Conservation (phyloP, 2,329 filamentous ascomycete genomes). For the Aureobasidium sp. region DNA sequence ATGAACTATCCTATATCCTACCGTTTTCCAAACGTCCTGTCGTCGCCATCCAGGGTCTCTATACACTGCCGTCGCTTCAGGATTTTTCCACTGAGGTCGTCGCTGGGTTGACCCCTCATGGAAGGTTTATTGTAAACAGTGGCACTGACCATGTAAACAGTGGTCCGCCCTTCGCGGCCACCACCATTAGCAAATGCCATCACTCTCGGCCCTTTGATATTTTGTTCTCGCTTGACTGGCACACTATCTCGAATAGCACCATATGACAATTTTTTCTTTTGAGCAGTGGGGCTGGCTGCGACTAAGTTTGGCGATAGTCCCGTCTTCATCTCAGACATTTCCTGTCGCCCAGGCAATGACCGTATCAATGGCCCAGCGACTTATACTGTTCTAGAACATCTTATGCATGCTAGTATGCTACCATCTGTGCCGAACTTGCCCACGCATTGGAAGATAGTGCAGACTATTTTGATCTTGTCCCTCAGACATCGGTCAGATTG, state of each 20-base stretch:
- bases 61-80: not conserved
- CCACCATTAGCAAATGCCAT: slow-evolving; percentile 7
- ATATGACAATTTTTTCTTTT: slow-evolving; percentile 7
- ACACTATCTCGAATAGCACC: not conserved
- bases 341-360: not conserved
- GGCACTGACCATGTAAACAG: slow-evolving; percentile 9
- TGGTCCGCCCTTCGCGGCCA: slow-evolving; percentile 3
- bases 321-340: slow-evolving; percentile 3
- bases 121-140: slow-evolving; percentile 5
- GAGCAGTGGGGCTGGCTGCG: slow-evolving; percentile 5
- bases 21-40: not conserved
- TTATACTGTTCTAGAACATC: not conserved
- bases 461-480: not conserved
- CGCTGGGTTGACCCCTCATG: slow-evolving; percentile 2
- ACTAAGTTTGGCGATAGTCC: not conserved
- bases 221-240: not conserved
- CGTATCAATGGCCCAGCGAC: not conserved
- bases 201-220: not conserved
- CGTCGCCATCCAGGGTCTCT: not conserved
- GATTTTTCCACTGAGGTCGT: not conserved
- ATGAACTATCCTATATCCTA: not conserved
- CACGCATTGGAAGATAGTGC: not conserved
- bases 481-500: not conserved
- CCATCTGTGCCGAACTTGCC: not conserved
- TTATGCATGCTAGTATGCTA: not conserved